Evolutionary conservation across 2,329 filamentous ascomycete genomes (phyloP), one percentile per base, ranked within the genome.

Genomic region (Alternaria incomplexa): DNA sequence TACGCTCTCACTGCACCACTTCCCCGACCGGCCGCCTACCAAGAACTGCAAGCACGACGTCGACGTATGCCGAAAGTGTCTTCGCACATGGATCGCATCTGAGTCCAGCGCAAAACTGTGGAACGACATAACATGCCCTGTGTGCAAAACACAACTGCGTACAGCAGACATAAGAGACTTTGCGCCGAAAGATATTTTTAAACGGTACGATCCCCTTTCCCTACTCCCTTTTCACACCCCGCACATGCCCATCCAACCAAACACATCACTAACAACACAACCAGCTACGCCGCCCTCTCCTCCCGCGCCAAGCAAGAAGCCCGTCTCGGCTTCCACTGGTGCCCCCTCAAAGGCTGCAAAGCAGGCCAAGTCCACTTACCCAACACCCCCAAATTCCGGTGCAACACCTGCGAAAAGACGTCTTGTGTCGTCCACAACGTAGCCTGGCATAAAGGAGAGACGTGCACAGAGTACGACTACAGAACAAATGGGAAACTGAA

Each of bases 291-390:
- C 54, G 76, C 71, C 1, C 74, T 86, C 32, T 74, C 81, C 6
- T 76, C 83, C 4, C 79, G 83, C 17, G 80, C 81, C 11, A 81
- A 81, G 11, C 76, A 87, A 56, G 79, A 81, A 17, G 71, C 77
- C 20, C 75, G 83, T 1, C 76, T 80, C 0, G 82, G 82, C 30
- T 89, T 87, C 66, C 73, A 82, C 13, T 87, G 85, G 83, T 89
- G 87, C 66, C 81, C 86, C 1, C 60, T 63, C 8, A 76, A 84
- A 0, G 79, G 77, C 3, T 89, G 87, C 67, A 81, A 77, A 9
- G 83, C 80, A 1, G 86, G 87, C 0, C 86, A 88, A 65, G 78
- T 87, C 3, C 86, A 88, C 50, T 77, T 80, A 2, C 58, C 67
- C 1, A 70, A 69, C 2, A 77, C 81, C 4, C 81, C 84, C 0